Evolutionary conservation across 176 grass and related monocot genomes (phyloP).

Genomic region (Triticum monococcum): DNA sequence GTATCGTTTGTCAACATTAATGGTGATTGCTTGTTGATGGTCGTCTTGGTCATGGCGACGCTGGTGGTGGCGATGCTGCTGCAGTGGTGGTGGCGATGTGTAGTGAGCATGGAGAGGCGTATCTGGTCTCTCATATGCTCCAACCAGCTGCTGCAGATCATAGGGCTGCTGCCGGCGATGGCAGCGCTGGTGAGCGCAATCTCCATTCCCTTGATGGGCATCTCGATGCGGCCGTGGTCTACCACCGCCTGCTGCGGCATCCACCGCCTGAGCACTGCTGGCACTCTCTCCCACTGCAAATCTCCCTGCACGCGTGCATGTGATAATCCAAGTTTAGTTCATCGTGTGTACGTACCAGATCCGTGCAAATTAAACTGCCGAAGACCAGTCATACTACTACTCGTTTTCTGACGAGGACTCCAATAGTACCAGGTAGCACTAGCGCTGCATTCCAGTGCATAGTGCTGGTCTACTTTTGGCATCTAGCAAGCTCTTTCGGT

Average conservation of each 20-base stretch:
- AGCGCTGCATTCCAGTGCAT: not conserved
- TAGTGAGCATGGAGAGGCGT: conserved; percentile 44
- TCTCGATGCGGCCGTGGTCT: conserved; percentile 44
- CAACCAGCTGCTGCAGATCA: conserved; percentile 5
- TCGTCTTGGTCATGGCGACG: not conserved
- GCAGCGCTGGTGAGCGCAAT: conserved; percentile 30
- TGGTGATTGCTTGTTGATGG: not conserved
- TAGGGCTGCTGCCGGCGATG: too few species aligned
- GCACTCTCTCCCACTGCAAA: conserved; percentile 59
- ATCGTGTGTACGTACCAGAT: not conserved
- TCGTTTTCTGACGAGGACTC: too few species aligned
- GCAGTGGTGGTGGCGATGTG: not conserved
- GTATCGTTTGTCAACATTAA: not conserved
- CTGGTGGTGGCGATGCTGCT: not conserved
- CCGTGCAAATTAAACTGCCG: not conserved
- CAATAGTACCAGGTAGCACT: not conserved
- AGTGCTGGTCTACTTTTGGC: conserved; percentile 8
- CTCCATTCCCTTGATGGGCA: conserved; percentile 65
- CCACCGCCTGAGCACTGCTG: not conserved
- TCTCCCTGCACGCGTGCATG: conserved; percentile 39
- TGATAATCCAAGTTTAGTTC: not conserved
- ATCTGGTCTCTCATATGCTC: conserved; percentile 53
- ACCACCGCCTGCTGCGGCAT: not conserved
- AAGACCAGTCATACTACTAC: too few species aligned
- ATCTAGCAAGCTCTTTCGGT: conserved; percentile 10